Evolutionary conservation across 192 early-diverging fungal genomes (phyloP).

Genomic region (Coemansia sp.): DNA sequence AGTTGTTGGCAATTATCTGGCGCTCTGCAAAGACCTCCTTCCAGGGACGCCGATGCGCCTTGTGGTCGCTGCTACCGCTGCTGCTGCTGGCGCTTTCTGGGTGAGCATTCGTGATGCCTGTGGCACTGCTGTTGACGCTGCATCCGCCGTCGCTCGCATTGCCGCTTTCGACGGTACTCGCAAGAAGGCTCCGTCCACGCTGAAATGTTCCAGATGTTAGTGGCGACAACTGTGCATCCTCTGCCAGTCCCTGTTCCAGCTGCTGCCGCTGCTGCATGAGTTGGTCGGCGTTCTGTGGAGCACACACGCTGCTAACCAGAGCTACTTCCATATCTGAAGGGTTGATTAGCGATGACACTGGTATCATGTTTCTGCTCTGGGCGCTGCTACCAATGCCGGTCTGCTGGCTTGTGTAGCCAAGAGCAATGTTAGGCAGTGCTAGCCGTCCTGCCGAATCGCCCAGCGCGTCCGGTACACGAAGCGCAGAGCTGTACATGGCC

Average conservation of each 20-base stretch:
- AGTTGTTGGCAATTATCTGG: conserved; percentile 88
- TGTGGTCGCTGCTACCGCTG: background rate
- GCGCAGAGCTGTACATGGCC: conserved; percentile 20
- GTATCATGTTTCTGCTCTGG: conserved; percentile 15
- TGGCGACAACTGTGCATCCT: background rate
- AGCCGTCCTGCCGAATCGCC: conserved; percentile 11
- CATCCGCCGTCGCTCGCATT: conserved; percentile 47
- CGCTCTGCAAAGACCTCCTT: conserved; percentile 95
- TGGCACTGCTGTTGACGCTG: conserved; percentile 8
- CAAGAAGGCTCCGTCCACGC: background rate
- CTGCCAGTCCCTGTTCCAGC: background rate
- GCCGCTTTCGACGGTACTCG: conserved; percentile 8
- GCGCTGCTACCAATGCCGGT: conserved; percentile 10
- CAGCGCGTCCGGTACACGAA: conserved; percentile 21
- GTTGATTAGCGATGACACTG: conserved; percentile 52
- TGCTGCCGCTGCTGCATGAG: conserved; percentile 26
- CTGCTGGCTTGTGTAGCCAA: conserved; percentile 1
- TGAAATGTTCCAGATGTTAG: background rate
- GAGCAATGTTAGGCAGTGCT: conserved; percentile 2
- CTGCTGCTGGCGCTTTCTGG: background rate
- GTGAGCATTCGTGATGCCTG: background rate
- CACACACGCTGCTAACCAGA: conserved; percentile 51
- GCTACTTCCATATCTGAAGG: conserved; percentile 27
- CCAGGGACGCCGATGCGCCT: conserved; percentile 70
- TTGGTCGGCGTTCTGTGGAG: conserved; percentile 39